Evolutionary conservation across 257 asterid genomes (phyloP), one percentile per base, ranked within the genome.

Genomic region (Solanum arcanum): DNA sequence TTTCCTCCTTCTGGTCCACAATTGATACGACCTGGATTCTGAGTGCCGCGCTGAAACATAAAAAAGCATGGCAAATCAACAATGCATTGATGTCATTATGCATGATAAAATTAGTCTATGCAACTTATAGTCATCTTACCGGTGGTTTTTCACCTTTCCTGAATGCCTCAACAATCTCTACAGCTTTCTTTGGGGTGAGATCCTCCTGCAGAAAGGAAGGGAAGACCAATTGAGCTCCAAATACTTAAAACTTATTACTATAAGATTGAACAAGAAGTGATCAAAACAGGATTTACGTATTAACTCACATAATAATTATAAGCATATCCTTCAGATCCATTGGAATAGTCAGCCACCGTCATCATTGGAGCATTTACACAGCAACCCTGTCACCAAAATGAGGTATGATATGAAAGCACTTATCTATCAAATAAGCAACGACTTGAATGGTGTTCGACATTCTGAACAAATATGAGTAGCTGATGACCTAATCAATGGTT

Each of bases 311-410:
- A 97, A 89, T 97, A 97, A 88, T 97, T 92, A 81, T 97, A 97
- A 49, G 93, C 89, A 86, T 95, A 97, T 89, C 98, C 99, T 91
- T 96, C 98, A 83, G 99, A 96, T 81, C 99, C 99, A 90, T 91
- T 93, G 84, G 99, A 97, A 90, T 96, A 97, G 92, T 97, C 99
- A 20, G 98, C 99, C 60, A 97, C 99, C 9, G 98, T 97, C 69
- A 97, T 97, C 99, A 96, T 97, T 46, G 99, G 99, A 85, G 99
- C 99, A 93, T 97, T 97, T 84, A 97, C 99, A 86, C 99, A 97
- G 84, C 94, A 91, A 87, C 99, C 99, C 99, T 96, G 87, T 9
- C 73, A 68, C 89, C 81, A 87, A 81, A 33, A 78, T 78, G 15
- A 78, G 66, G 42, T 46, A 27, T 29, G 5, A 4, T 15, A 78